A percentile compares a stretch with the other conserved stretches of the same genome.
phyloP scores from a whole-genome alignment of 352 stramenopile species.

The Thraustochytrium sp. region DNA sequence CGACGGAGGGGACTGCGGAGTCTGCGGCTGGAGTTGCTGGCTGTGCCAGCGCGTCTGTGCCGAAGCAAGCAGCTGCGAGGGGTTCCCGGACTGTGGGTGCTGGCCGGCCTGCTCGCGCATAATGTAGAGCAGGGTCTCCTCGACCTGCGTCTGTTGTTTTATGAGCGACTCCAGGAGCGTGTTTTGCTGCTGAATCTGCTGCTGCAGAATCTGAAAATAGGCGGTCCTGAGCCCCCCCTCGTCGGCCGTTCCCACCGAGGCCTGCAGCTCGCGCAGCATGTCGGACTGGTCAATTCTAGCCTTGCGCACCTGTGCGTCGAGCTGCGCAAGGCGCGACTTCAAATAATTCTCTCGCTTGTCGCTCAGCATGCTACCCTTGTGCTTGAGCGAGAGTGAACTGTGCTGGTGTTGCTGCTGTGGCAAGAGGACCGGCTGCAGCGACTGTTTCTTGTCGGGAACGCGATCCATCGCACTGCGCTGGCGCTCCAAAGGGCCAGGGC shows the following conservation, averaged over 20 bases:
- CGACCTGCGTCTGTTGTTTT: background rate
- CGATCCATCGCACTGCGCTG: background rate
- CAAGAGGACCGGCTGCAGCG: too few species aligned
- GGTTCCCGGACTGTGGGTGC: too few species aligned
- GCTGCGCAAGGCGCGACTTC: background rate
- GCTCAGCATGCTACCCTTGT: too few species aligned
- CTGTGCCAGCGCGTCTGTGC: too few species aligned
- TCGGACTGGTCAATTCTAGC: background rate
- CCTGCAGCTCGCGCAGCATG: background rate
- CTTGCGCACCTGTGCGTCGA: background rate
- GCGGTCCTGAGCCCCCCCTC: background rate
- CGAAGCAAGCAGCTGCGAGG: too few species aligned
- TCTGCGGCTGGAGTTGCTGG: too few species aligned
- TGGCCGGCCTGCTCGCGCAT: too few species aligned
- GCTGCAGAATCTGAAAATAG: slow-evolving; percentile 4
- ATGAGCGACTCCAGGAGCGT: background rate
- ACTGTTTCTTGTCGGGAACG: too few species aligned
- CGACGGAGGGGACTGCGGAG: too few species aligned
- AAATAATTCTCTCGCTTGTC: background rate
- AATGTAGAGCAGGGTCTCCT: background rate
- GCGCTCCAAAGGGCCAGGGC: background rate
- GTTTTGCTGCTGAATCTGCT: slow-evolving; percentile 1
- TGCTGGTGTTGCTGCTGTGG: too few species aligned
- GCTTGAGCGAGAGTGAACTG: too few species aligned
- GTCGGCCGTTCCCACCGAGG: background rate